Base-by-base conservation (phyloP, 768 basidiomycete genomes). In the Kwoniella dejecticola region DNA sequence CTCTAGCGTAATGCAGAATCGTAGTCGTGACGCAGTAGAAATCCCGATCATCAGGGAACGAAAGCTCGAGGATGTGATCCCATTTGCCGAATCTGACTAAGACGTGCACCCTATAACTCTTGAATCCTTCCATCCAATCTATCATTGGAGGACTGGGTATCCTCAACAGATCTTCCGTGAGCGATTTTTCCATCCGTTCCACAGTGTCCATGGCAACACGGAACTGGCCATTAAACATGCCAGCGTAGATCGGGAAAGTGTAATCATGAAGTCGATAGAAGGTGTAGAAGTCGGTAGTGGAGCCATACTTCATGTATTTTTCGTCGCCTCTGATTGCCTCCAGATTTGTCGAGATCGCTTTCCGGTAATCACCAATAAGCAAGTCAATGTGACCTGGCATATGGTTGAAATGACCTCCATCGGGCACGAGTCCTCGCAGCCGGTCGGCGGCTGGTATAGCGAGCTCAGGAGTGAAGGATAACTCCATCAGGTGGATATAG, bases 351-450 rank as follows among this genome's bases (percentile, higher is more conserved):
- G 49, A n/a, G 41, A 70, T 72, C 12, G 71, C 70, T 23, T 67
- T 61, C 21, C 65, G 68, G 53, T 72, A 75, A 47, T 75, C 73
- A 11, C 73, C 73, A n/a, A 70, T 60, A 1, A 75, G 62, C 7
- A 75, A 27, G 49, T 75, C 63, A 59, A 75, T 57, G 52, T 75
- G 73, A 19, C 59, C 61, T 0, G 73, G 73, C 73, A 75, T 75
- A 53, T 75, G 73, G 15, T 70, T 66, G n/a, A 68, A 56, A 45
- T 75, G 70, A 17, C 61, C 70, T 4, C 42, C 63, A 50, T 74
- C 72, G 36, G 72, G 72, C 11, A 69, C 33, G 5, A 74, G 57
- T 2, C 60, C 52, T 3, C 33, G 30, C 27, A 74, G 49, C 3
- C 26, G 27, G 42, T 74, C 62, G 7, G 62, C 70, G 4, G 67